These are phyloP conservation scores for Didymosphaeria variabile DNA, from an alignment of 2,329 filamentous ascomycete species.

Conservation along the genomic window DNA sequence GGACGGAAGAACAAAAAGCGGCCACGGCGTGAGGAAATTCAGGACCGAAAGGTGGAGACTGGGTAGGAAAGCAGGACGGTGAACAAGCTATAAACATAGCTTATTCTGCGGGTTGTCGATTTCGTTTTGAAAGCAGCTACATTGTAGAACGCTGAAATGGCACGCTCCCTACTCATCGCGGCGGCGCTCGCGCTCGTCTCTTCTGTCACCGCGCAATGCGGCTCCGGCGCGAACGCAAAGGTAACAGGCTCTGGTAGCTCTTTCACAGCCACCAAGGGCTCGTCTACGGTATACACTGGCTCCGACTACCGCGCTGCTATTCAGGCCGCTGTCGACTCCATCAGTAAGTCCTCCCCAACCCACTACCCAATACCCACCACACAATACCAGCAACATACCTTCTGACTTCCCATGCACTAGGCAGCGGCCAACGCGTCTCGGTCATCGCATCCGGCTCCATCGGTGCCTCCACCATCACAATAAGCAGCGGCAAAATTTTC, in stretches of 20 bases:
- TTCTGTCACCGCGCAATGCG: slow-evolving; percentile 55
- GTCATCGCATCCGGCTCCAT: slow-evolving; percentile 66
- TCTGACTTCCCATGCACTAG: neutral
- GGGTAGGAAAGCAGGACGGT: too few relatives aligned
- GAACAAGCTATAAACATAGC: neutral
- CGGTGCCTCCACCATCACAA: slow-evolving; percentile 61
- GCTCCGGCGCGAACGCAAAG: slow-evolving; percentile 57
- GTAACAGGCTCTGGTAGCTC: slow-evolving; percentile 59
- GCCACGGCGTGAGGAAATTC: neutral
- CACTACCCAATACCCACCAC: neutral
- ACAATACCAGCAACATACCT: too few relatives aligned
- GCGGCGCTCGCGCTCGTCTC: slow-evolving; percentile 55
- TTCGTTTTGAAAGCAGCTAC: too few relatives aligned
- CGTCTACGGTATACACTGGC: slow-evolving; percentile 60
- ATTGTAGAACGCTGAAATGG: too few relatives aligned
- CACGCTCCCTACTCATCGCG: slow-evolving; percentile 49
- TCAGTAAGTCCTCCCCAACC: slow-evolving; percentile 35
- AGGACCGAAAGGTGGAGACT: neutral
- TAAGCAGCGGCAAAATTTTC: slow-evolving; percentile 64
- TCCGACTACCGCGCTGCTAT: slow-evolving; percentile 64
- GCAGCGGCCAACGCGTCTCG: slow-evolving; percentile 61
- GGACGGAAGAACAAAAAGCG: slow-evolving; percentile 3
- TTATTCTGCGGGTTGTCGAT: neutral
- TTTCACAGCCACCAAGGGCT: slow-evolving; percentile 58
- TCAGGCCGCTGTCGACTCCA: slow-evolving; percentile 63